Conservation (phyloP, 2,329 filamentous ascomycete genomes). For the Phaeosphaeriaceae sp. region DNA sequence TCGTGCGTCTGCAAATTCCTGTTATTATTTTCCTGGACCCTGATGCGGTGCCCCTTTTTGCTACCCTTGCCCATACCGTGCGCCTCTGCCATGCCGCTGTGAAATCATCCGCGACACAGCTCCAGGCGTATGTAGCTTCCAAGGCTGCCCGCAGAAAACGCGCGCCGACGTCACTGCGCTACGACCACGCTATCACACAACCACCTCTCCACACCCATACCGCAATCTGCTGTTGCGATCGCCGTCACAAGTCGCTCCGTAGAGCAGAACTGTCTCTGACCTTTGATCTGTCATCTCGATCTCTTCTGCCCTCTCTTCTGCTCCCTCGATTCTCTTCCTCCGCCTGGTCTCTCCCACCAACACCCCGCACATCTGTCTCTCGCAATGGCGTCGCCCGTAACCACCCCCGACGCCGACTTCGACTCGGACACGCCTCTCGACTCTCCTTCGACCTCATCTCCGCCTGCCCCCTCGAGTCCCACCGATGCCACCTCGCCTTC, state of each 20-base stretch:
- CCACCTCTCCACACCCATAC: slow-evolving; percentile 21
- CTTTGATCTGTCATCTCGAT: slow-evolving; percentile 6
- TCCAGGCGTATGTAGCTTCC: not conserved
- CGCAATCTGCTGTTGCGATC: slow-evolving; percentile 19
- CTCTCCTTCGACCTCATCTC: slow-evolving; percentile 40
- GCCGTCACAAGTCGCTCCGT: slow-evolving; percentile 16
- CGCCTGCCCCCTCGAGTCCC: slow-evolving; percentile 31
- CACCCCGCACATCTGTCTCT: not conserved
- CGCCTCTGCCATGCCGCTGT: slow-evolving; percentile 15
- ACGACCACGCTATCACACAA: slow-evolving; percentile 21
- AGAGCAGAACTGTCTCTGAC: slow-evolving; percentile 21
- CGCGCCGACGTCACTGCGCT: slow-evolving; percentile 21
- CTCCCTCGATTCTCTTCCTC: slow-evolving; percentile 7
- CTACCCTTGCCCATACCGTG: slow-evolving; percentile 8
- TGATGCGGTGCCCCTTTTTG: not conserved
- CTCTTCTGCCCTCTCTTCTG: slow-evolving; percentile 9
- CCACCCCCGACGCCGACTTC: slow-evolving; percentile 41
- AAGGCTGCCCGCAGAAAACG: not conserved
- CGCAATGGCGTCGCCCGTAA: slow-evolving; percentile 39
- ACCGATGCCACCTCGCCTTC: slow-evolving; percentile 23
- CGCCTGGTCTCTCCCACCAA: slow-evolving; percentile 8
- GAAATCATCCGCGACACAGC: slow-evolving; percentile 14
- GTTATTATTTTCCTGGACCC: not conserved
- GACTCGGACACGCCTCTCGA: slow-evolving; percentile 42
- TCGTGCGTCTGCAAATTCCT: not conserved